phyloP scores from a whole-genome alignment of 139 green algal species.

The Picochlorum costavermella region DNA sequence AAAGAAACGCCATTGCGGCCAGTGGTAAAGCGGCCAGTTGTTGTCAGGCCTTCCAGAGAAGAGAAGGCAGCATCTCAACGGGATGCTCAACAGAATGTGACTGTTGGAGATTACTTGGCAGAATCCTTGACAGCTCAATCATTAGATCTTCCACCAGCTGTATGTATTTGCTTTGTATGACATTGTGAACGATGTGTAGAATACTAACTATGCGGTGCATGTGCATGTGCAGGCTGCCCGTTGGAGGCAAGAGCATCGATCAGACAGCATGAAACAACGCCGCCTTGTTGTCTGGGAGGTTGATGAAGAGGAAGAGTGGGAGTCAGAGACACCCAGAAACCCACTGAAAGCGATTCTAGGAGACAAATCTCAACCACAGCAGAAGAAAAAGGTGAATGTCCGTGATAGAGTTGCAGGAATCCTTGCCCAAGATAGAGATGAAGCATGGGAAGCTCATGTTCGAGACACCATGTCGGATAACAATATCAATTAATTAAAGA shows the following conservation, averaged over 20 bases:
- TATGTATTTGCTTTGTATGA: background rate
- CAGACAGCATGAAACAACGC: conserved; percentile 8
- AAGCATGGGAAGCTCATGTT: conserved; percentile 15
- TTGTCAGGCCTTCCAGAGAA: background rate
- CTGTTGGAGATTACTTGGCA: conserved; percentile 34
- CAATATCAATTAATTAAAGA: background rate
- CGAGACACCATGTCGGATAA: background rate
- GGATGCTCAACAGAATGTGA: background rate
- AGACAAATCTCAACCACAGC: background rate
- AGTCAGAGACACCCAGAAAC: conserved; percentile 7
- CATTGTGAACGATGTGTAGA: background rate
- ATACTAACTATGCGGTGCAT: background rate
- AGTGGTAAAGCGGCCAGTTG: background rate
- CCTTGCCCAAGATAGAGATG: conserved; percentile 15
- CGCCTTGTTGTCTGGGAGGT: conserved; percentile 33
- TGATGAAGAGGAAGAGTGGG: conserved; percentile 19
- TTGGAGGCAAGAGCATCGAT: conserved; percentile 26
- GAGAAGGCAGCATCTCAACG: background rate
- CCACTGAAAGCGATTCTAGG: conserved; percentile 5
- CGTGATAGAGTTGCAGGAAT: conserved; percentile 12
- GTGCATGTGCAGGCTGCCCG: conserved; percentile 4
- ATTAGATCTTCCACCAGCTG: conserved; percentile 60
- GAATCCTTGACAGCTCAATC: conserved; percentile 65
- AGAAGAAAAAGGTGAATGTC: conserved; percentile 21
- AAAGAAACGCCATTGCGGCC: conserved; percentile 1